Base-by-base conservation (phyloP, 2,329 filamentous ascomycete species). In the Phyllosticta paracitricarpa region DNA sequence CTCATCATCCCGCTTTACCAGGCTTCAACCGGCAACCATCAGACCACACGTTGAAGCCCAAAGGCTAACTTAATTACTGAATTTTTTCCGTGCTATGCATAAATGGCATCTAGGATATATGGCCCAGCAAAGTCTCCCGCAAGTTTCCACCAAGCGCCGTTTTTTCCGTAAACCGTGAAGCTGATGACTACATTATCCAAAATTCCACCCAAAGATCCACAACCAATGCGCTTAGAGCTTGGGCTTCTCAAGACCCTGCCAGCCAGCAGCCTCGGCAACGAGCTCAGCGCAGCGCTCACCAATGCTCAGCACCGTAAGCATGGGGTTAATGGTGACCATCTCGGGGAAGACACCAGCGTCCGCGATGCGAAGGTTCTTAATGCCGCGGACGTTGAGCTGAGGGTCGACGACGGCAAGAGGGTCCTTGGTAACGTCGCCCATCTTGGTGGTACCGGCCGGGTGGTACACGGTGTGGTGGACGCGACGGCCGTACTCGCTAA, bases 391-490 rank as follows among this genome's bases (percentile, higher is more conserved):
- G 76, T 83, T 87, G 64, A 96, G 76, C 70, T 87, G 79, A 26
- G 82, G 81, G 70, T 94, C 88, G n/a, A 95, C 91, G 22, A 96
- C 91, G 4, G 89, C 90, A 72, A 86, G 76, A 57, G 82, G 76
- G 71, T 95, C 89, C 59, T 78, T 82, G 61, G 73, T 73, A 4
- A 88, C 76, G 69, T 92, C 85, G 35, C 90, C 90, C 91, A 96
- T 96, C 81, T 91, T 91, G 61, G 90, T 94, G 19, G 91, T 96
- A 58, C 91, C 91, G 12, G 89, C 88, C 0, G 91, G 91, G 75
- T 96, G 91, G 76, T 96, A 96, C 30, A 96, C 90, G 1, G 91
- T 96, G 75, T 96, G 91, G 4, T 90, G 90, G 4, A 83, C 91
- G 54, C 85, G 83, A 55, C 91, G 83, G 40, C 88, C 91, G 73